Evolutionary conservation across 352 stramenopile species (phyloP).

Genomic region (Poterioochromonas sp.): DNA sequence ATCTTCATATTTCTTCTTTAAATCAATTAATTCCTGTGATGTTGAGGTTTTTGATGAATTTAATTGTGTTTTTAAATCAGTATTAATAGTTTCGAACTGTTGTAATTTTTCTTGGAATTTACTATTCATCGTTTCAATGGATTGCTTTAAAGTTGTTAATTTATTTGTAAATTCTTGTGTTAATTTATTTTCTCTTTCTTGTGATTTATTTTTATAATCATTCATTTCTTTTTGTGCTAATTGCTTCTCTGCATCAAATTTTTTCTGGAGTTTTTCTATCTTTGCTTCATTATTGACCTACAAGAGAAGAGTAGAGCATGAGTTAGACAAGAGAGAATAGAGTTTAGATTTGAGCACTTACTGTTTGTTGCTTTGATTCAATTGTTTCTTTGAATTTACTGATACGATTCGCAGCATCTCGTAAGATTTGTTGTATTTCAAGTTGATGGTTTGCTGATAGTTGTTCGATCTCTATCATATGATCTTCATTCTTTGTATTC

Average conservation of each 20-base stretch:
- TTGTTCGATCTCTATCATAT: slow-evolving; percentile 45
- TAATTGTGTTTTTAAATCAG: slow-evolving; percentile 8
- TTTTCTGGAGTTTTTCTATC: slow-evolving; percentile 46
- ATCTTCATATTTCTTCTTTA: slow-evolving; percentile 35
- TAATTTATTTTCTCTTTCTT: slow-evolving; percentile 36
- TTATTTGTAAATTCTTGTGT: slow-evolving; percentile 37
- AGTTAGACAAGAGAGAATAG: background rate
- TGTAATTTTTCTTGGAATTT: slow-evolving; percentile 38
- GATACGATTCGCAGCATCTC: slow-evolving; percentile 50
- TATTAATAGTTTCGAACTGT: slow-evolving; percentile 34
- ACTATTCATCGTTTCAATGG: slow-evolving; percentile 40
- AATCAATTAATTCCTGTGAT: background rate
- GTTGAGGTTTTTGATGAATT: slow-evolving; percentile 17
- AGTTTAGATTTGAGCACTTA: slow-evolving; percentile 33
- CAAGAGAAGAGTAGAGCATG: background rate
- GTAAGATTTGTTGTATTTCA: slow-evolving; percentile 51
- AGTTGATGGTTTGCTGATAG: slow-evolving; percentile 39
- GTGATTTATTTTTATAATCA: slow-evolving; percentile 36
- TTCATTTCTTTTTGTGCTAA: slow-evolving; percentile 37
- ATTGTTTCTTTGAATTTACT: slow-evolving; percentile 48
- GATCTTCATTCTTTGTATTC: slow-evolving; percentile 83
- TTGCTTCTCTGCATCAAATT: slow-evolving; percentile 44
- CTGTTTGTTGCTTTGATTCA: slow-evolving; percentile 36
- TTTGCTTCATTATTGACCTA: slow-evolving; percentile 36
- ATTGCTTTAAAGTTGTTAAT: slow-evolving; percentile 30